Evolutionary conservation across 495 filamentous ascomycete genomes (phyloP), one percentile per base, ranked within the genome.

Genomic region (Alectoria sarmentosa): DNA sequence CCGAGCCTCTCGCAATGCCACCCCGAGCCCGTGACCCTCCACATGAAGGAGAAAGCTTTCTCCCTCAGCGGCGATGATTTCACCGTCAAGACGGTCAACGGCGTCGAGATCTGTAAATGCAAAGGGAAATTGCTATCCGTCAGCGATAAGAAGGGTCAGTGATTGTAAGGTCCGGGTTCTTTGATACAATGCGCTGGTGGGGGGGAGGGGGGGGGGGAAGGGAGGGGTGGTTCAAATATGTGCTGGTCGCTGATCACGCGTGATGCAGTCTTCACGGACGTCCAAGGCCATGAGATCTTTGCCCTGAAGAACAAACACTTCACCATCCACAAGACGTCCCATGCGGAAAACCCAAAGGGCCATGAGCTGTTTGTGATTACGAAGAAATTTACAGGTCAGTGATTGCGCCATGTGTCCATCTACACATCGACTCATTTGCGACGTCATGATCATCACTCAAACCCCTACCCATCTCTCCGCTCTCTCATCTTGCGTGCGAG

Each of bases 11-110:
- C 58, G 15, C 64, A 61, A 32, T 68, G 63, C 55, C 63, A 66
- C 23, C 60, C 63, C 6, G 57, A 68, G 14, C 54, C 63, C 6
- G 63, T 68, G 15, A 68, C 66, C 2, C 66, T 68, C 34, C 65
- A 68, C 38, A 68, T 68, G 66, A 68, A 66, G 38, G 66, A 68
- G 34, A 65, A 65, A 39, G 66, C 58, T 19, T 57, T 68, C 38
- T 61, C 48, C 37, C 49, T 66, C n/a, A 66, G 59, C 1, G 66
- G 63, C 63, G 66, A 68, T 19, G 66, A 68, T 21, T 68, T 66
- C 57, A 65, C 55, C 41, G 64, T 68, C 52, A 68, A 36, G 28
- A 64, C 65, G n/a, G 58, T 44, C 4, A n/a, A n/a, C 7, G 66
- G 60, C 1, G 23, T 59, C 14, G 63, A 65, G 21, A 41, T 68